Evolutionary conservation across 73 alveolate genomes (phyloP).

Genomic region (Loxodes magnus): DNA sequence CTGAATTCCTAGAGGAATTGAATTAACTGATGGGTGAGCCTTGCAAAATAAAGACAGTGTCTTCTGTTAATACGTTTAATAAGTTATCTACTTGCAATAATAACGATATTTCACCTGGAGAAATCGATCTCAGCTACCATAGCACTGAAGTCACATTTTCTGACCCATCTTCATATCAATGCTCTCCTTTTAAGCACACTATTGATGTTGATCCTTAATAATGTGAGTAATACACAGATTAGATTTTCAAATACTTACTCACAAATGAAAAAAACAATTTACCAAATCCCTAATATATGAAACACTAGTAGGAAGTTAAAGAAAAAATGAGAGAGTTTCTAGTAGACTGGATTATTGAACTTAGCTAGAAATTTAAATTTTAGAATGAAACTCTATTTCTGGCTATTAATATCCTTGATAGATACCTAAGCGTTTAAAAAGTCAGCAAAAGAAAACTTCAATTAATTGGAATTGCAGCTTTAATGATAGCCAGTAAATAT

Average conservation of each 20-base stretch:
- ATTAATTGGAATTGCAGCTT: slow-evolving; percentile 61
- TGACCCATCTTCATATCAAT: no score
- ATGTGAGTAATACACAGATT: neutral
- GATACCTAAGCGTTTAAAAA: slow-evolving; percentile 32
- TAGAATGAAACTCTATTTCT: slow-evolving; percentile 59
- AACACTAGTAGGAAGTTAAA: slow-evolving; percentile 45
- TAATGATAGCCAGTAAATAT: slow-evolving; percentile 70
- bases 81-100: no score
- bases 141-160: no score
- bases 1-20: no score
- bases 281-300: slow-evolving; percentile 6
- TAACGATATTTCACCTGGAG: no score
- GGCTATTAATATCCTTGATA: slow-evolving; percentile 49
- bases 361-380: slow-evolving; percentile 56
- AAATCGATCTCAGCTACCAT: no score
- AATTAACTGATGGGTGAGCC: no score
- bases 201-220: neutral
- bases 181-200: no score
- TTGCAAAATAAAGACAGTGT: no score
- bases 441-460: slow-evolving; percentile 45
- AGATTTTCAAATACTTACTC: neutral
- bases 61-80: no score
- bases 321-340: slow-evolving; percentile 65
- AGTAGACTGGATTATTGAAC: slow-evolving; percentile 68
- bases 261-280: slow-evolving; percentile 17